Evolutionary conservation across 345 rosid species (phyloP), one percentile per base, ranked within the genome.

Genomic region (Gynandropsis gynandra): DNA sequence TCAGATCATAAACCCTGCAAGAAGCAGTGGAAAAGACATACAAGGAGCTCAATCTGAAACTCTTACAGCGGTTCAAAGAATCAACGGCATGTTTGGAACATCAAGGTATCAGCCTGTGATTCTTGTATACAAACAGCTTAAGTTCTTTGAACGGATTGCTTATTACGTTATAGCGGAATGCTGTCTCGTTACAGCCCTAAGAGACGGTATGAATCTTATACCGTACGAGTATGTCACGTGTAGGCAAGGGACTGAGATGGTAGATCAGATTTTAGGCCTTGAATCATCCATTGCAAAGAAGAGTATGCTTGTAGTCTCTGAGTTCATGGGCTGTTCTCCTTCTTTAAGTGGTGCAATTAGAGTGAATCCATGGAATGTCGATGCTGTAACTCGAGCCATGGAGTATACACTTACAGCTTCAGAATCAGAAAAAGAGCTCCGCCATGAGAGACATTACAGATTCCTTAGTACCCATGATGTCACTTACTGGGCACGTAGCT

Each of bases 181-280:
- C 50, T 89, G 97, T 59, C 87, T 89, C 20, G 97, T 89, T 16
- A 89, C 97, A 5, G 97, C 98, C 0, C 96, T 90, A 7, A 74
- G 98, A 62, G 98, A 90, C 44, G 98, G 96, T 57, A 90, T 90
- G 98, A 87, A 90, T 71, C 83, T 90, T 47, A 87, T 90, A 49
- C 98, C 98, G 1, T 89, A 89, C 45, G 95, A 89, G 50, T 89
- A 89, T 43, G 65, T 89, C 20, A 79, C 85, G 46, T 82, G 87
- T 62, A 74, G 95, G 51, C 87, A 89, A 69, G 95, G 93, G 10
- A 89, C 79, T 56, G 74, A 78, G 50, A 81, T 72, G 52, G 74
- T 89, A 40, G 80, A 83, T 53, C 65, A 68, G 68, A 67, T 68
- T 14, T 54, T 83, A 34, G 83, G 93, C 35, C 60, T 76, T 3